These are phyloP conservation scores for Rhipidocladum racemiflorum DNA, from an alignment of 176 grass and related monocot genomes.

Conservation along the genomic window DNA sequence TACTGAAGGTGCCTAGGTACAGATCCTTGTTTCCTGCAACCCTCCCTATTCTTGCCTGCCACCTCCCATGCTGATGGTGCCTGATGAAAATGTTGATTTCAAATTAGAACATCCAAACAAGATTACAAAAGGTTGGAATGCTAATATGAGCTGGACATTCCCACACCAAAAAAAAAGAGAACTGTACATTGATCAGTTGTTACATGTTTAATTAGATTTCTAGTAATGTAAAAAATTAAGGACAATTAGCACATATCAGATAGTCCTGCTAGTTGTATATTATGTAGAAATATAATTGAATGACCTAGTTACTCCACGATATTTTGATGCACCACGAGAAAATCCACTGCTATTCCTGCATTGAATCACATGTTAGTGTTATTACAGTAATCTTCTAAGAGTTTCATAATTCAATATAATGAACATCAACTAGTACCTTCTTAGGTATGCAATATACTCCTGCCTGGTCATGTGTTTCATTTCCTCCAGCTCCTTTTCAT, in stretches of 20 bases:
- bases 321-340: conserved; percentile 66
- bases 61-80: conserved; percentile 76
- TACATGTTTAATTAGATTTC: background rate
- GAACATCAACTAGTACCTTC: conserved; percentile 42
- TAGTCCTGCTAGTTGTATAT: background rate
- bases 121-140: background rate
- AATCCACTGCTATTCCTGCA: conserved; percentile 77
- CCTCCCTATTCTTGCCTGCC: conserved; percentile 81
- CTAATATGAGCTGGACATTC: background rate
- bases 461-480: conserved; percentile 77
- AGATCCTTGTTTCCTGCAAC: conserved; percentile 78
- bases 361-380: background rate
- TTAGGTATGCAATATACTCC: conserved; percentile 57
- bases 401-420: background rate
- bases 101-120: background rate
- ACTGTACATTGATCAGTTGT: background rate
- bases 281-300: background rate
- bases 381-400: background rate
- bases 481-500: conserved; percentile 58
- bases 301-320: conserved; percentile 70
- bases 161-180: too few relatives aligned
- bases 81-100: conserved; percentile 23
- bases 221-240: background rate
- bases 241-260: background rate
- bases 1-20: conserved; percentile 80